A percentile compares a stretch with the other conserved stretches of the same genome.
Evolutionary conservation across 2,329 filamentous ascomycete species (phyloP).

Genomic region (Didymella keratinophila): DNA sequence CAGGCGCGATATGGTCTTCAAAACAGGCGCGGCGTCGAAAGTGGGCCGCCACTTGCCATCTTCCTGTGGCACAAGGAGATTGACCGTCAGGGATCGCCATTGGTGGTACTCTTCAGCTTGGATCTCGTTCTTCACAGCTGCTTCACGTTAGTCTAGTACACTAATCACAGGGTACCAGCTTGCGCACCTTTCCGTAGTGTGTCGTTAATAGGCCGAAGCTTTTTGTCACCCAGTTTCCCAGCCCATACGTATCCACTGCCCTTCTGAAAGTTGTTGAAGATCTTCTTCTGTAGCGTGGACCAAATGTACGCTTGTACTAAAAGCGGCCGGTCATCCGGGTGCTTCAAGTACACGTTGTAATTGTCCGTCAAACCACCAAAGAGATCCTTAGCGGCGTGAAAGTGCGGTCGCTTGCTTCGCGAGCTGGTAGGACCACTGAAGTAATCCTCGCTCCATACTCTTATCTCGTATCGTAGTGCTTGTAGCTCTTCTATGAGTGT

Average conservation of each 20-base stretch:
- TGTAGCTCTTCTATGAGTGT: constrained; percentile 47
- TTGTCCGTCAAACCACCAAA: constrained; percentile 48
- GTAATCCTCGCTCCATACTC: constrained; percentile 47
- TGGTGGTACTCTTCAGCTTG: constrained; percentile 49
- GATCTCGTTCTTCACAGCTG: constrained; percentile 49
- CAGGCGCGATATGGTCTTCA: constrained; percentile 46
- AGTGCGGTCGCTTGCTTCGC: constrained; percentile 42
- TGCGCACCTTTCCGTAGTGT: constrained; percentile 46
- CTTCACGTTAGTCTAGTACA: constrained; percentile 17
- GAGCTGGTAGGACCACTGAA: constrained; percentile 40
- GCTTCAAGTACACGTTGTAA: constrained; percentile 44
- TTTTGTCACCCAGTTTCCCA: constrained; percentile 48
- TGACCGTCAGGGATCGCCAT: constrained; percentile 48
- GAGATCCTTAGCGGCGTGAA: constrained; percentile 43
- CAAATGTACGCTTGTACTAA: constrained; percentile 49
- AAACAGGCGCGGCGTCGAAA: constrained; percentile 45
- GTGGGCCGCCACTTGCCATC: constrained; percentile 49
- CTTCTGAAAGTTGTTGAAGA: constrained; percentile 48
- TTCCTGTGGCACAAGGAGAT: constrained; percentile 48
- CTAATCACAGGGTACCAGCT: background rate
- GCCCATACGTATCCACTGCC: constrained; percentile 51
- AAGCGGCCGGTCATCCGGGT: constrained; percentile 43
- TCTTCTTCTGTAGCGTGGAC: constrained; percentile 47
- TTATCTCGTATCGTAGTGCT: constrained; percentile 46
- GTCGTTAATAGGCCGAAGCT: constrained; percentile 48